Base-by-base conservation (phyloP, 192 early-diverging fungal species). In the Coemansia sp. region DNA sequence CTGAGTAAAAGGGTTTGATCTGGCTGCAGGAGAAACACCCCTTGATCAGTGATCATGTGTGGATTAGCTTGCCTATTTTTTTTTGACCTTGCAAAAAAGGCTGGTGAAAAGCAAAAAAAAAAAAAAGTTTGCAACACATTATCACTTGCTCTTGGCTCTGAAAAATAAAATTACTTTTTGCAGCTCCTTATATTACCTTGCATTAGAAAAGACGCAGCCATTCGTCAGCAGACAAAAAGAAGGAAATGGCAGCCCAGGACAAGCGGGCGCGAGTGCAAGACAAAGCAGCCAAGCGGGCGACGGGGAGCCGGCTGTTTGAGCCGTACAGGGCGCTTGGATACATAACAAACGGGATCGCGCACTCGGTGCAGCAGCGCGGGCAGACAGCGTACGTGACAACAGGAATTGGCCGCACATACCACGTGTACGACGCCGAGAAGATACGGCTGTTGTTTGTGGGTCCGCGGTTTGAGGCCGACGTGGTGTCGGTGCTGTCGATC, bases 241-340 rank as follows among this genome's bases (percentile, higher is more conserved):
- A 44, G 5, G 59, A 13, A 16, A 66, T 69, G 72, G 65, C 65
- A 11, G 65, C 68, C 10, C 45, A 66, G 12, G 72, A 79, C 9
- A 80, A 80, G 54, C 71, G 60, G 60, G 62, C 70, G 21, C 78
- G 78, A 26, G 49, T 45, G 6, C 68, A 67, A 13, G 10, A 53
- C 50, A 42, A 61, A 65, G 63, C 21, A 18, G 23, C 59, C 39
- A 37, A 61, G 32, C 1, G 75, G 72, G 7, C 77, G 80, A 52
- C 82, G 86, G 18, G 72, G 7, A 83, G 80, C 59, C 82, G 87
- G 18, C 84, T 96, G 61, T 96, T 89, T 75, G 87, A 88, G 64
- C 95, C 95, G 21, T 99, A 93, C 85, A 84, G 95, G 67, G 92
- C 95, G 5, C 85, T 99, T 38, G 95, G 97, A 56, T 93, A 95